phyloP scores from a whole-genome alignment of 768 basidiomycete genomes.

The Termitomyces sp. region DNA sequence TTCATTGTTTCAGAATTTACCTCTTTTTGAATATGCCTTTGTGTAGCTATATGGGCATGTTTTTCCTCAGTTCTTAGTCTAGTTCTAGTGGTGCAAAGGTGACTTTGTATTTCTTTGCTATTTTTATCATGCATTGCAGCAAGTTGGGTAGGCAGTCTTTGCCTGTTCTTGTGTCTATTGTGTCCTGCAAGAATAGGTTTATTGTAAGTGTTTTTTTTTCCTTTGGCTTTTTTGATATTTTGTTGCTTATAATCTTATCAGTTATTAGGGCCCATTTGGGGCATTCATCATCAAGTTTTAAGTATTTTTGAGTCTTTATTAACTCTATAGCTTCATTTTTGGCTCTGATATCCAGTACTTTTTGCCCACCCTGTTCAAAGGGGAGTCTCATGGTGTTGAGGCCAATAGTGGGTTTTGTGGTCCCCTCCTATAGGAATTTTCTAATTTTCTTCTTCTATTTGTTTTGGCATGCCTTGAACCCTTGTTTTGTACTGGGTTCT shows the following conservation, averaged over 20 bases:
- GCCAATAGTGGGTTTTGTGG: slow-evolving; percentile 9
- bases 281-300: neutral
- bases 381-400: slow-evolving; percentile 13
- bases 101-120: neutral
- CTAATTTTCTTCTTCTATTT: slow-evolving; percentile 12
- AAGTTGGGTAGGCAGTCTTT: neutral
- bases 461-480: slow-evolving; percentile 31
- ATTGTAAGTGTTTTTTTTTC: no score
- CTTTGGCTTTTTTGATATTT: neutral
- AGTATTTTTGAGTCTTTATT: slow-evolving; percentile 19
- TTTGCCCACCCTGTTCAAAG: neutral
- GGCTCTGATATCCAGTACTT: slow-evolving; percentile 15
- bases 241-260: slow-evolving; percentile 16
- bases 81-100: neutral
- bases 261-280: neutral
- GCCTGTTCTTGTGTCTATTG: neutral
- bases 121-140: neutral
- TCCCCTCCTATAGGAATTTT: slow-evolving; percentile 22
- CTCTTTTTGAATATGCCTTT: neutral
- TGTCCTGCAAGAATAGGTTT: neutral
- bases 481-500: slow-evolving; percentile 22
- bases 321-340: slow-evolving; percentile 22
- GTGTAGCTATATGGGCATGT: neutral
- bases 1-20: neutral
- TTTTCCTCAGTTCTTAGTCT: neutral